Conservation (phyloP, 73 alveolate genomes). For the Paramecium bursaria region DNA sequence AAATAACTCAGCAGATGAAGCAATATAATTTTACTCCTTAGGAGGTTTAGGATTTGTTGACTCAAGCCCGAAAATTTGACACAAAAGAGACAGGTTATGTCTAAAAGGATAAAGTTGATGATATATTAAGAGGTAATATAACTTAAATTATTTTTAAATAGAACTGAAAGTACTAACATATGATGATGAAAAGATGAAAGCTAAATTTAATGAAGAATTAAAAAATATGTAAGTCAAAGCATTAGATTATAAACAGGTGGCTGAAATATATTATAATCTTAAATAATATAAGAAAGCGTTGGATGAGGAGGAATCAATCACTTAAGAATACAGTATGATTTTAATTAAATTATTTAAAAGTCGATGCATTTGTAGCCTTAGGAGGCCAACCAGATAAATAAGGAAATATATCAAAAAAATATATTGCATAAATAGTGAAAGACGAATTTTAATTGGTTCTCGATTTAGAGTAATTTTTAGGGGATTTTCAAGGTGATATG, state of each 20-base stretch:
- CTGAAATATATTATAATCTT: slow-evolving; percentile 44
- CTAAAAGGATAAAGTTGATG: slow-evolving; percentile 35
- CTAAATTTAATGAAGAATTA: background rate
- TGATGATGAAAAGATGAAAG: slow-evolving; percentile 12
- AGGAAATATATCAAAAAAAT: slow-evolving; percentile 72
- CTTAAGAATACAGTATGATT: slow-evolving; percentile 43
- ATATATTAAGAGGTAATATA: slow-evolving; percentile 55
- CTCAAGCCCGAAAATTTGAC: slow-evolving; percentile 33
- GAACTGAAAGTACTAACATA: background rate
- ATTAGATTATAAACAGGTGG: slow-evolving; percentile 15
- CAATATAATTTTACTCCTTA: background rate
- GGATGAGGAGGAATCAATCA: slow-evolving; percentile 49
- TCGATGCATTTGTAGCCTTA: slow-evolving; percentile 81
- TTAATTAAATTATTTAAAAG: background rate
- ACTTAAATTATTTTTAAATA: background rate
- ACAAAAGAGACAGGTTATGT: slow-evolving; percentile 43
- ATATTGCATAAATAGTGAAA: slow-evolving; percentile 70
- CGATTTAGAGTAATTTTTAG: slow-evolving; percentile 77
- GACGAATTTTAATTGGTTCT: slow-evolving; percentile 76
- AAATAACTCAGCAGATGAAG: background rate
- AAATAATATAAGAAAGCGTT: background rate
- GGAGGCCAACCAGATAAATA: slow-evolving; percentile 76
- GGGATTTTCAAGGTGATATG: slow-evolving; percentile 71
- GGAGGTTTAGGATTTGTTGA: slow-evolving; percentile 22
- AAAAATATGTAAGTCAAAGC: background rate